phyloP scores from a whole-genome alignment of 1,139 yeast species.

The Kluyveromyces marxianus region DNA sequence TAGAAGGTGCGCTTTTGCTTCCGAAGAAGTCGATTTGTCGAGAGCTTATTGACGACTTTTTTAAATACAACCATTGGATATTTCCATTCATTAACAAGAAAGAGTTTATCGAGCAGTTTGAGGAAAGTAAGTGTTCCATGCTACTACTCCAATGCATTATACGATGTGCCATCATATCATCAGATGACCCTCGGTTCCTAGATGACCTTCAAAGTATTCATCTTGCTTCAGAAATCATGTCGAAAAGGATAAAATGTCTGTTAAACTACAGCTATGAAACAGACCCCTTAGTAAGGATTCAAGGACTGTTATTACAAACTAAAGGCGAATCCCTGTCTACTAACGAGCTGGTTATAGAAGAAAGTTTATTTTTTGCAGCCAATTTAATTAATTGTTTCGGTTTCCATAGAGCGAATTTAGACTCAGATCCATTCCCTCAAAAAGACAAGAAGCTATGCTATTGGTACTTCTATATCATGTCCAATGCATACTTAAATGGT shows the following conservation, averaged over 20 bases:
- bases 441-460: not conserved
- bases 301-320: not conserved
- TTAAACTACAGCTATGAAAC: not conserved
- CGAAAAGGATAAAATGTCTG: not conserved
- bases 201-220: not conserved
- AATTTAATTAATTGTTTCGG: not conserved
- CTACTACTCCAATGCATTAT: not conserved
- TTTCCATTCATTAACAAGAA: not conserved
- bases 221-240: not conserved
- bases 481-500: not conserved
- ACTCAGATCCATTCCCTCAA: not conserved
- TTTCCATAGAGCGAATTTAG: not conserved
- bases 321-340: not conserved
- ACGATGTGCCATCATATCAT: not conserved
- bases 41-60: not conserved
- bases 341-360: not conserved
- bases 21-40: slow-evolving; percentile 1
- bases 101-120: not conserved
- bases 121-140: not conserved
- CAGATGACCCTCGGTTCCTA: not conserved
- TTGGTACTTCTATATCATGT: not conserved
- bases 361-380: not conserved
- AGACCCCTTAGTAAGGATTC: not conserved
- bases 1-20: not conserved
- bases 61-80: not conserved